These are phyloP conservation scores for Pyrenopolyporus hunteri DNA, from an alignment of 495 filamentous ascomycete genomes.

Conservation along the genomic window DNA sequence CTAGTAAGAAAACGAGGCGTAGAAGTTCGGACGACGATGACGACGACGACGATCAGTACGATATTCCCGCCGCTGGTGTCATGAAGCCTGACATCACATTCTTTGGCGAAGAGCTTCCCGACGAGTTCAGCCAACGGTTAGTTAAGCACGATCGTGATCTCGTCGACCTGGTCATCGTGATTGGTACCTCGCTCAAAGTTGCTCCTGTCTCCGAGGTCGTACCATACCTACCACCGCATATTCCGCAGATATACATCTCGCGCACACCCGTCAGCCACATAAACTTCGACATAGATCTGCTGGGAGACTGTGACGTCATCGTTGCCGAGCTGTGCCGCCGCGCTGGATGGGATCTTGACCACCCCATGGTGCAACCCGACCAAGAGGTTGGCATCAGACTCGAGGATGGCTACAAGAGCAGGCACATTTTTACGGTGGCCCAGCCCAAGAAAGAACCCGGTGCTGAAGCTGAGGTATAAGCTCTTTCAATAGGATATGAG, in stretches of 20 bases:
- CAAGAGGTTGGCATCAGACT: constrained; percentile 63
- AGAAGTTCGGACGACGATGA: constrained; percentile 56
- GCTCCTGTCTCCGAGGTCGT: constrained; percentile 93
- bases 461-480: neutral
- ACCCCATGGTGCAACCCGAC: constrained; percentile 79
- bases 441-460: neutral
- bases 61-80: constrained; percentile 76
- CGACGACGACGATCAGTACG: constrained; percentile 70
- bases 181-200: constrained; percentile 95
- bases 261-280: constrained; percentile 86
- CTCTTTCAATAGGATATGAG: neutral
- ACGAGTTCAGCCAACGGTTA: constrained; percentile 81
- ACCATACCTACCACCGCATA: constrained; percentile 72
- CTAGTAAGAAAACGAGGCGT: constrained; percentile 69
- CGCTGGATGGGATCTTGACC: constrained; percentile 85
- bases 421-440: constrained; percentile 62
- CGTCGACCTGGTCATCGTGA: constrained; percentile 93
- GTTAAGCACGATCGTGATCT: constrained; percentile 76
- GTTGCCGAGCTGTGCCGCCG: constrained; percentile 87
- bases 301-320: constrained; percentile 92
- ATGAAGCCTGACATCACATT: constrained; percentile 99
- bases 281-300: constrained; percentile 92
- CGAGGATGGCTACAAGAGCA: constrained; percentile 68
- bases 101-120: constrained; percentile 89
- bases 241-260: constrained; percentile 95